Evolutionary conservation across 2,329 filamentous ascomycete genomes (phyloP), one percentile per base, ranked within the genome.

Genomic region (Chaetomium olivaceum): DNA sequence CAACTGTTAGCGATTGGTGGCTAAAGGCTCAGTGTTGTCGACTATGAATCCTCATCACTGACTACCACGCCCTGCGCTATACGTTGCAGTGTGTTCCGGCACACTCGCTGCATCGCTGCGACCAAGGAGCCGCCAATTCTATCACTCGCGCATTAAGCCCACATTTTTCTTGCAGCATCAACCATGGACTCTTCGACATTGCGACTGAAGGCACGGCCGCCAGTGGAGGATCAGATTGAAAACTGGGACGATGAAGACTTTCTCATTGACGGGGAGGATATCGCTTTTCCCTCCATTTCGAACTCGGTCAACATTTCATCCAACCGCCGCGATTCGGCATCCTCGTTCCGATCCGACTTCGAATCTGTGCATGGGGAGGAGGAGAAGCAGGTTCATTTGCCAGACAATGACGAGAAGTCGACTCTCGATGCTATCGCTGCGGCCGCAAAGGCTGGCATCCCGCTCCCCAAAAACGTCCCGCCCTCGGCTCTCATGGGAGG

Each of bases 401-500:
- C 92, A 2, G 91, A 89, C 58, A 91, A 95, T 75, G 93, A 97
- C 76, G 91, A 96, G 73, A 85, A 87, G 69, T 92, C 92, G 1
- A 96, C 91, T 11, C 80, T 89, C 71, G 91, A 96, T 75, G 93
- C 95, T 67, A 94, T 99, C 73, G 87, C 91, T 27, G 91, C 92
- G 7, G 94, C 93, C 39, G 91, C 92, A 74, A 89, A 88, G 75
- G 93, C 93, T 29, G 95, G 95, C 71, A 97, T 99, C 69, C 94
- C 95, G 7, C 87, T 98, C 63, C 95, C 95, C 31, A 82, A 87
- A 60, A 93, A 93, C 75, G 88, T 98, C 36, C 93, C 94, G 1
- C 87, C 91, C 33, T 97, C 94, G 23, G 95, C 95, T 33, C 82
- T 99, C 51, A 86, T 95, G 76, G 94, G 94, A 61, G 95, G 95